Conservation (phyloP, 495 filamentous ascomycete species). For the Extremus antarcticus region DNA sequence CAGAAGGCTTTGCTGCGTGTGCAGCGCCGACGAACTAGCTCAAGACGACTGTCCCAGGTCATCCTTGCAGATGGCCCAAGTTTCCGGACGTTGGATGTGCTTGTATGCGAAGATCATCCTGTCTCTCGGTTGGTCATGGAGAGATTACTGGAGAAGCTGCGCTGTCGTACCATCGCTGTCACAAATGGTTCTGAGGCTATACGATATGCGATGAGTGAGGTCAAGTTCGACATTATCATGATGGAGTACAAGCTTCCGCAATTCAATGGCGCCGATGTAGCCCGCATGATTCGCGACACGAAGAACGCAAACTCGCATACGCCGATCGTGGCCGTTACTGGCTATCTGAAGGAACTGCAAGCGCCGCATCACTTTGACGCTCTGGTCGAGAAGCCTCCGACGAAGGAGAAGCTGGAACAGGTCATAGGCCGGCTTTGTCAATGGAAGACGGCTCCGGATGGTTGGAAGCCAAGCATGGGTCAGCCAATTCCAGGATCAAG, state of each 20-base stretch:
- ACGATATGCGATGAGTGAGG: constrained; percentile 83
- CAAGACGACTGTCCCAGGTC: constrained; percentile 81
- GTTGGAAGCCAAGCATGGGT: constrained; percentile 30
- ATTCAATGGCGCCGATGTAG: constrained; percentile 87
- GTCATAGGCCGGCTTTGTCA: constrained; percentile 75
- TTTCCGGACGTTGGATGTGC: constrained; percentile 83
- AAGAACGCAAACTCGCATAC: constrained; percentile 90
- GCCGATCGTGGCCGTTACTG: constrained; percentile 92
- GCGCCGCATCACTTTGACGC: constrained; percentile 90
- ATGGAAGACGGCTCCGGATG: constrained; percentile 67
- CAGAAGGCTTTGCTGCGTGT: constrained; percentile 87
- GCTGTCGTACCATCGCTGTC: constrained; percentile 88
- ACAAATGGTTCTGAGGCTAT: constrained; percentile 80
- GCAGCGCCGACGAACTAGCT: constrained; percentile 82
- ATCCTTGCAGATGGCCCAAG: constrained; percentile 67
- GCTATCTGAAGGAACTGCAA: constrained; percentile 90
- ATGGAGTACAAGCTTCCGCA: constrained; percentile 93
- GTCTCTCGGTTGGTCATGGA: constrained; percentile 98
- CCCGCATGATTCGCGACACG: constrained; percentile 91
- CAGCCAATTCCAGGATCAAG: constrained; percentile 47
- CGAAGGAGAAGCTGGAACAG: constrained; percentile 74
- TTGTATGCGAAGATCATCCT: constrained; percentile 96
- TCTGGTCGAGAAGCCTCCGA: constrained; percentile 91
- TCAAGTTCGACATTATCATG: constrained; percentile 92
- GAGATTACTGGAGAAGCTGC: constrained; percentile 83